Conservation (phyloP, 2,329 filamentous ascomycete species). For the Cercospora sojina region DNA sequence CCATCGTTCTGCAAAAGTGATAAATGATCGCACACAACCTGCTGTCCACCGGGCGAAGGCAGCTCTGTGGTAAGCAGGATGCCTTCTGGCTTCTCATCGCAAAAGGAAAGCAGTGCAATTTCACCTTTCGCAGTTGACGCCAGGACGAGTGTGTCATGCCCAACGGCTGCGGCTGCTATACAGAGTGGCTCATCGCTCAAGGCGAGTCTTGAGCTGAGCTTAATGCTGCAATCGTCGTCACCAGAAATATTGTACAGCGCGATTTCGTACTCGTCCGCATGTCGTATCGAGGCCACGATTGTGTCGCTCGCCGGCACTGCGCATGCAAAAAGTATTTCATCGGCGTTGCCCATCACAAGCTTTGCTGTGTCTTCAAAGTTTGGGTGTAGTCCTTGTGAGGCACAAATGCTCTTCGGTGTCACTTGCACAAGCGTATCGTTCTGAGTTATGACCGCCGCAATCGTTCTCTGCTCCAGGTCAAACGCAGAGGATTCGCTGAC, state of each 20-base stretch:
- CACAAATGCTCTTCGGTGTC: conserved; percentile 28
- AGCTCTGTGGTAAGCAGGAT: conserved; percentile 12
- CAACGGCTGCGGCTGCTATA: conserved; percentile 17
- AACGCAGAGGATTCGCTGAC: conserved; percentile 26
- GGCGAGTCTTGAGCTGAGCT: background rate
- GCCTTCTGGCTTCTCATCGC: background rate
- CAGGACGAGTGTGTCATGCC: conserved; percentile 13
- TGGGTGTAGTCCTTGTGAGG: conserved; percentile 23
- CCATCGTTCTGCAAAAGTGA: conserved; percentile 20
- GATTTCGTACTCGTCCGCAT: conserved; percentile 15
- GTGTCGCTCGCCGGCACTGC: conserved; percentile 20
- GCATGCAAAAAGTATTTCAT: conserved; percentile 29
- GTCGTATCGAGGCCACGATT: conserved; percentile 25
- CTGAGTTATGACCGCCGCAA: conserved; percentile 26
- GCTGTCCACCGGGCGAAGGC: background rate
- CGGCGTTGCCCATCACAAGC: conserved; percentile 13
- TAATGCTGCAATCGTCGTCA: conserved; percentile 12
- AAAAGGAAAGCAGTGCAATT: conserved; percentile 15
- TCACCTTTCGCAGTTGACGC: conserved; percentile 19
- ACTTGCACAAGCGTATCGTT: conserved; percentile 34
- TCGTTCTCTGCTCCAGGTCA: conserved; percentile 29
- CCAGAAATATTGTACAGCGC: conserved; percentile 13
- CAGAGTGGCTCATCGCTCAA: conserved; percentile 20
- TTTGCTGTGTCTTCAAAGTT: conserved; percentile 34
- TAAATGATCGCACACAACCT: conserved; percentile 31